Conservation (phyloP, 2,329 filamentous ascomycete genomes). For the Hypoxylon sp. region DNA sequence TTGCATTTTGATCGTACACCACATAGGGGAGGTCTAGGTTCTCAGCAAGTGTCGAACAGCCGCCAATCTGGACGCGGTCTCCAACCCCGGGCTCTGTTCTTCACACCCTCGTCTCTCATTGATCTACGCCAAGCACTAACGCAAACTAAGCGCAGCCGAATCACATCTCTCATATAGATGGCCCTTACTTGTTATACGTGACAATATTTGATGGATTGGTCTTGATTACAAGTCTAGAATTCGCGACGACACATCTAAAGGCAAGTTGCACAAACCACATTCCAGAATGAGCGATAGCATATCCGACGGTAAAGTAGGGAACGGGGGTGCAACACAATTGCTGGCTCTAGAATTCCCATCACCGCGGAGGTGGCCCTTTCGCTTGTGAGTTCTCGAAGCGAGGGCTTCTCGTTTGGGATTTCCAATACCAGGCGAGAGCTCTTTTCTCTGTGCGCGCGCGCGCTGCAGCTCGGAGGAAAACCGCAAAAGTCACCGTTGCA, state of each 20-base stretch:
- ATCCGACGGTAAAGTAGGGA: conserved; percentile 12
- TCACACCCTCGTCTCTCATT: conserved; percentile 35
- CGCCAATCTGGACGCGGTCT: conserved; percentile 35
- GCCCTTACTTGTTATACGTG: conserved; percentile 36
- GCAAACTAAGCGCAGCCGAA: conserved; percentile 37
- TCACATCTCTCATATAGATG: conserved; percentile 36
- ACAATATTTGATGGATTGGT: conserved; percentile 28
- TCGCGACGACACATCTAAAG: conserved; percentile 16
- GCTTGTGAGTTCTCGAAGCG: conserved; percentile 29
- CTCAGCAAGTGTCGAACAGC: conserved; percentile 8
- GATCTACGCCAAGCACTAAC: conserved; percentile 44
- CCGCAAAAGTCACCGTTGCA: conserved; percentile 36
- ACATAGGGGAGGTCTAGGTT: conserved; percentile 11
- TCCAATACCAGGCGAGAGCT: not conserved
- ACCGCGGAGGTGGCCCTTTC: conserved; percentile 5
- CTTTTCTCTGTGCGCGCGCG: conserved; percentile 12
- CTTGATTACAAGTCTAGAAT: conserved; percentile 33
- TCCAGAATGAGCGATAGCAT: conserved; percentile 37
- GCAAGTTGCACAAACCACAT: conserved; percentile 31
- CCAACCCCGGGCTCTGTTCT: conserved; percentile 34
- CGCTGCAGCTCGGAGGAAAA: conserved; percentile 39
- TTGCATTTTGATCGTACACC: conserved; percentile 37
- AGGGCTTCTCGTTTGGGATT: conserved; percentile 22
- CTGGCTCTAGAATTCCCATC: conserved; percentile 18
- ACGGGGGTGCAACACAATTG: conserved; percentile 9